Conservation (phyloP, 140 eudicot genomes). For the Ambrosia hybrid region DNA sequence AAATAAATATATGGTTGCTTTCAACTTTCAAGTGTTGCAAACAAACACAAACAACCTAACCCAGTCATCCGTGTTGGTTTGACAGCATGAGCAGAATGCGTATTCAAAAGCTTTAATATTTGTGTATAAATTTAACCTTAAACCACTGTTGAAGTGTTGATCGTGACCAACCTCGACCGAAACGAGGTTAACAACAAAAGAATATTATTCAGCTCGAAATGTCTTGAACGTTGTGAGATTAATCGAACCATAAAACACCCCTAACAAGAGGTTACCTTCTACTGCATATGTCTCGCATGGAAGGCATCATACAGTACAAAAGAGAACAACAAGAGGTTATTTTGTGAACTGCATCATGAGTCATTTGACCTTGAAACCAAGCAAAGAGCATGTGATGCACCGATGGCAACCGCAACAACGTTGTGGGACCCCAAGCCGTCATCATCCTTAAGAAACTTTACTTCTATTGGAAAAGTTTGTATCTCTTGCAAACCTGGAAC, state of each 20-base stretch:
- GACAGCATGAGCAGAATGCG: background rate
- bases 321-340: background rate
- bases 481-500: conserved; percentile 86
- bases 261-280: background rate
- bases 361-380: conserved; percentile 58
- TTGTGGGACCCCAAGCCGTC: conserved; percentile 62
- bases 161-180: background rate
- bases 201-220: background rate
- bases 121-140: background rate
- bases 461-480: conserved; percentile 76
- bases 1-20: too few relatives aligned
- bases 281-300: background rate
- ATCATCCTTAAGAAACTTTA: conserved; percentile 72
- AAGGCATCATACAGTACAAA: background rate
- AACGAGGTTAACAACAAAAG: background rate
- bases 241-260: background rate
- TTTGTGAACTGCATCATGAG: conserved; percentile 8
- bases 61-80: too few relatives aligned
- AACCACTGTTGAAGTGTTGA: background rate
- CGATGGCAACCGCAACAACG: conserved; percentile 72
- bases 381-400: conserved; percentile 94
- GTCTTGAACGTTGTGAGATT: background rate
- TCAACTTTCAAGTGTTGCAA: too few relatives aligned
- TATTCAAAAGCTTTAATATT: background rate
- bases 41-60: too few relatives aligned